Evolutionary conservation across 1,284 basidiomycete genomes (phyloP).

Genomic region (Puccinia horiana): DNA sequence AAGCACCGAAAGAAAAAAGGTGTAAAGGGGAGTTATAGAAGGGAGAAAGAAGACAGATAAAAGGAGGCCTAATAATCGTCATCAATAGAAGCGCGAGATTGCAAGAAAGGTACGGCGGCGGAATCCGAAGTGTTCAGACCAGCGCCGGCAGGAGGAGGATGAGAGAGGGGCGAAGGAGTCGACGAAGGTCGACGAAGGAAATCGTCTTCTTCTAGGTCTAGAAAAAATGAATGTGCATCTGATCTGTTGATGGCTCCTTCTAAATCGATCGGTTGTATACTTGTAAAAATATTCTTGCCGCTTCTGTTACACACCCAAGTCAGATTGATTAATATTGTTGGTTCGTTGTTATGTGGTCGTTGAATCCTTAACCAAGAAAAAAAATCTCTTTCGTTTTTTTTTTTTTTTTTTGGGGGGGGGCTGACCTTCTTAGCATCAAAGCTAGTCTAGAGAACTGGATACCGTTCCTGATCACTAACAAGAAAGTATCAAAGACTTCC

Average conservation of each 20-base stretch:
- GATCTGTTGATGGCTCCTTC: conserved; percentile 60
- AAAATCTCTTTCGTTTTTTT: background rate
- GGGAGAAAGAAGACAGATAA: no score
- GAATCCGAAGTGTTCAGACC: background rate
- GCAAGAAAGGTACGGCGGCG: conserved; percentile 28
- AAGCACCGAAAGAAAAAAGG: no score
- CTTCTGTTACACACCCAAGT: conserved; percentile 74
- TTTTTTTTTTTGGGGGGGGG: no score
- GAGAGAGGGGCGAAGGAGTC: background rate
- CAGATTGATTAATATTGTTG: conserved; percentile 10
- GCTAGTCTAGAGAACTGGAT: conserved; percentile 87
- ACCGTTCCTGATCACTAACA: conserved; percentile 83
- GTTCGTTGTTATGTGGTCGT: background rate
- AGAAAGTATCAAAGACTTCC: conserved; percentile 82
- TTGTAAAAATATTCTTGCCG: conserved; percentile 87
- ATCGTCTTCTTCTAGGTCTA: conserved; percentile 66
- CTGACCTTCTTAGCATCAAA: conserved; percentile 83
- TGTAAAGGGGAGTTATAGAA: no score
- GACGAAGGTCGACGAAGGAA: background rate
- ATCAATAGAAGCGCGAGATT: background rate
- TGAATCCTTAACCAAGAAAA: background rate
- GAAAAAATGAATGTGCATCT: conserved; percentile 61
- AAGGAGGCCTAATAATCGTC: background rate
- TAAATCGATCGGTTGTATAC: conserved; percentile 90
- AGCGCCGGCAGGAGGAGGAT: background rate